A percentile compares a stretch with the other conserved stretches of the same genome.
Conservation (phyloP, 176 grass and related monocot genomes). For the Alopecurus myosuroides region DNA sequence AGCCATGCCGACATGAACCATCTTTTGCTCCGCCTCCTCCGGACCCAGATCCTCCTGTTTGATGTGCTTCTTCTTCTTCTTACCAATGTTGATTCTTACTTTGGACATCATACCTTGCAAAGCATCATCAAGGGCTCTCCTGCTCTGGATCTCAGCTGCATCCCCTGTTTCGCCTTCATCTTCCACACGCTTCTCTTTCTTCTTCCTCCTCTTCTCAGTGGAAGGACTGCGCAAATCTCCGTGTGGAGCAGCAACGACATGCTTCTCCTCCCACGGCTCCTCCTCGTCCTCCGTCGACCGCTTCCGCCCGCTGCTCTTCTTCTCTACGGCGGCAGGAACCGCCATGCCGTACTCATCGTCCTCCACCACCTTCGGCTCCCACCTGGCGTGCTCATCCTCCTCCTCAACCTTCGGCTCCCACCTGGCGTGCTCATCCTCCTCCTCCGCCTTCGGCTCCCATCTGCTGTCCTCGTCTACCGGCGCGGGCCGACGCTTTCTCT, state of each 20-base stretch:
- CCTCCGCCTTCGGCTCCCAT: neutral
- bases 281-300: neutral
- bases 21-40: neutral
- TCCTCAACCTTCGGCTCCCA: neutral
- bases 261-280: neutral
- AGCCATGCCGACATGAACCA: neutral
- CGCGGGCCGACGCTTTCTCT: neutral
- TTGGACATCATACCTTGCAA: neutral
- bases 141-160: neutral
- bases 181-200: neutral
- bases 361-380: neutral
- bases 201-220: slow-evolving; percentile 10
- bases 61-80: neutral
- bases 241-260: neutral
- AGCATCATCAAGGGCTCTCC: neutral
- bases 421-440: neutral
- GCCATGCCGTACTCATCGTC: neutral
- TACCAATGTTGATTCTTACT: neutral
- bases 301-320: neutral
- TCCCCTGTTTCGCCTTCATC: neutral
- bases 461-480: neutral
- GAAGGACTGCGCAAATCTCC: neutral
- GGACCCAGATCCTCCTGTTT: neutral
- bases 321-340: neutral
- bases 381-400: neutral